Evolutionary conservation across 129 eudicot species (phyloP).

Genomic region (Erigeron canadensis): DNA sequence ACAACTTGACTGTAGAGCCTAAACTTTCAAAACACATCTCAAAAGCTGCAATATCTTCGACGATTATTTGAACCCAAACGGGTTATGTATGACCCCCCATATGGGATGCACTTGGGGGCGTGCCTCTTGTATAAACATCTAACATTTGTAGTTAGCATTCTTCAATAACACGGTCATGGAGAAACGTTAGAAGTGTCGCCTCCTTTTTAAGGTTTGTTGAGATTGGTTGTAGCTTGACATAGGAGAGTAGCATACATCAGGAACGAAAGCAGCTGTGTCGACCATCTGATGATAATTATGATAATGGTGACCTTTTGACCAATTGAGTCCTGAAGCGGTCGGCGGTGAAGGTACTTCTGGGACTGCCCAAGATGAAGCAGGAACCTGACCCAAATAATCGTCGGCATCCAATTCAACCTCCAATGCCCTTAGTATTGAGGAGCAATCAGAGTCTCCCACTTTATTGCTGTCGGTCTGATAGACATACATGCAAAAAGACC

Average conservation of each 20-base stretch:
- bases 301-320: slow-evolving; percentile 43
- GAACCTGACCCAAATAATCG: slow-evolving; percentile 59
- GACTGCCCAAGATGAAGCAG: slow-evolving; percentile 59
- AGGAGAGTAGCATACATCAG: slow-evolving; percentile 47
- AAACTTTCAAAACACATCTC: no score
- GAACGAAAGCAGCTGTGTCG: slow-evolving; percentile 56
- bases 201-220: background rate
- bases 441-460: slow-evolving; percentile 59
- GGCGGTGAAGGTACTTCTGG: slow-evolving; percentile 73
- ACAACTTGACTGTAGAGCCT: no score
- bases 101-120: background rate
- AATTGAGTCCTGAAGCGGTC: slow-evolving; percentile 69
- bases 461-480: slow-evolving; percentile 65
- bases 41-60: background rate
- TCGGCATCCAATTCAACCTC: slow-evolving; percentile 65
- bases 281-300: slow-evolving; percentile 16
- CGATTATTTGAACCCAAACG: background rate
- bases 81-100: slow-evolving; percentile 2
- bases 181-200: background rate
- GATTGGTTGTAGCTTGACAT: background rate
- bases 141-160: background rate
- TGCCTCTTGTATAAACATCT: background rate
- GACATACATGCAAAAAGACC: background rate
- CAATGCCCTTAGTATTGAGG: slow-evolving; percentile 43
- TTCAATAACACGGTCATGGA: background rate